phyloP scores from a whole-genome alignment of 116 monocot genomes.

The Phalaenopsis hybrid region DNA sequence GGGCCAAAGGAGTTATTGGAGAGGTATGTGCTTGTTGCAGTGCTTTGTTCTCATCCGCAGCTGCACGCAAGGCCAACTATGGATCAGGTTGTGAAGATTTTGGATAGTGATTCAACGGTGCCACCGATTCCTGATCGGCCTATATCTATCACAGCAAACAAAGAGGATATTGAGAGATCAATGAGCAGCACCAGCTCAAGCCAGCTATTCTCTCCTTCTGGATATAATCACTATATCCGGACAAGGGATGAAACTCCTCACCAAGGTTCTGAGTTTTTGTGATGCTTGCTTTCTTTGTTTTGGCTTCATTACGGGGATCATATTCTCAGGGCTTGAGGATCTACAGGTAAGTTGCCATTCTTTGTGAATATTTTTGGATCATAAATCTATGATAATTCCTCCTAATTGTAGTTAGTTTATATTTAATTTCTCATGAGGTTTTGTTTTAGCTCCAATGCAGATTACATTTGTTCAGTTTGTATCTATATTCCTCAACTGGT shows the following conservation, averaged over 20 bases:
- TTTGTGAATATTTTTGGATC: conserved; percentile 1
- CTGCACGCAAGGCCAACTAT: conserved; percentile 80
- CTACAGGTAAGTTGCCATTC: neutral
- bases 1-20: conserved; percentile 61
- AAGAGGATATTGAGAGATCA: conserved; percentile 72
- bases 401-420: neutral
- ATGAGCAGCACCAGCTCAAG: conserved; percentile 61
- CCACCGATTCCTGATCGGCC: conserved; percentile 66
- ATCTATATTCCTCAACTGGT: neutral
- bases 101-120: conserved; percentile 46
- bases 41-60: conserved; percentile 77
- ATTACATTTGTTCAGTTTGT: neutral
- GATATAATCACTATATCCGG: conserved; percentile 36
- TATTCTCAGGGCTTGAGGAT: neutral
- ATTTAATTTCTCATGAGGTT: neutral
- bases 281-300: neutral
- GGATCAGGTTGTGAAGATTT: conserved; percentile 75
- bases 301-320: neutral
- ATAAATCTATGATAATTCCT: neutral
- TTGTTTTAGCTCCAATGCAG: neutral
- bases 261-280: neutral
- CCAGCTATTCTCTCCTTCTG: conserved; percentile 47
- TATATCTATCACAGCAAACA: conserved; percentile 45
- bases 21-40: conserved; percentile 72
- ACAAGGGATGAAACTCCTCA: conserved; percentile 14